phyloP scores from a whole-genome alignment of 768 basidiomycete genomes.

The Psilocybe sp. region DNA sequence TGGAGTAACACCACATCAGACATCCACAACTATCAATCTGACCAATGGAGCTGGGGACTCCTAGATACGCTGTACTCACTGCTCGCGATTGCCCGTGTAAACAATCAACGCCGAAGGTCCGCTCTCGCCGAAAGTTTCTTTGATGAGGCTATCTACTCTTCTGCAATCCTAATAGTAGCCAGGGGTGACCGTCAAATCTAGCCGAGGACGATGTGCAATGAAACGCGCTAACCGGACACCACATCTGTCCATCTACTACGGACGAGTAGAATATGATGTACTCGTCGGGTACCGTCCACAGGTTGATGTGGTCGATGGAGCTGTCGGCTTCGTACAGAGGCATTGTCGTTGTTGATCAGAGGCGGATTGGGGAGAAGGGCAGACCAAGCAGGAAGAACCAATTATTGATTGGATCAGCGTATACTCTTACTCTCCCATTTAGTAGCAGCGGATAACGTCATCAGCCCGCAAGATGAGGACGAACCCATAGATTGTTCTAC shows the following conservation, averaged over 20 bases:
- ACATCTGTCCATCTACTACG: slow-evolving; percentile 55
- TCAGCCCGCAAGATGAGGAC: slow-evolving; percentile 6
- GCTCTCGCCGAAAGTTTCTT: slow-evolving; percentile 44
- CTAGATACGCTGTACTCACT: slow-evolving; percentile 38
- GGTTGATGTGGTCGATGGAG: slow-evolving; percentile 31
- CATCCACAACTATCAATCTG: background rate
- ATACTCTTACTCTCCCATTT: background rate
- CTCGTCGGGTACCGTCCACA: slow-evolving; percentile 40
- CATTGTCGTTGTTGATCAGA: slow-evolving; percentile 33
- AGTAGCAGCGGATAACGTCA: slow-evolving; percentile 13
- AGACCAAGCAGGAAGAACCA: background rate
- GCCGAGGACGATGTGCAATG: background rate
- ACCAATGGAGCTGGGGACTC: background rate
- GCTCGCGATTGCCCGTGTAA: slow-evolving; percentile 62
- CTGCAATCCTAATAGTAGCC: slow-evolving; percentile 52
- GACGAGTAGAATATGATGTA: slow-evolving; percentile 75
- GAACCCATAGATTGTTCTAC: background rate
- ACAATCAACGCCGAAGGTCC: slow-evolving; percentile 57
- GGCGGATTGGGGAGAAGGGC: background rate
- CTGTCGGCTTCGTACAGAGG: slow-evolving; percentile 42
- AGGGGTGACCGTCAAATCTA: background rate
- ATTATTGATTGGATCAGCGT: background rate
- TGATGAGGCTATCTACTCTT: slow-evolving; percentile 54
- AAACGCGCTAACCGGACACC: slow-evolving; percentile 63
- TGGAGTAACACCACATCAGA: background rate